These are phyloP conservation scores for Sclerotinia nivalis DNA, from an alignment of 2,329 filamentous ascomycete species.

Conservation along the genomic window DNA sequence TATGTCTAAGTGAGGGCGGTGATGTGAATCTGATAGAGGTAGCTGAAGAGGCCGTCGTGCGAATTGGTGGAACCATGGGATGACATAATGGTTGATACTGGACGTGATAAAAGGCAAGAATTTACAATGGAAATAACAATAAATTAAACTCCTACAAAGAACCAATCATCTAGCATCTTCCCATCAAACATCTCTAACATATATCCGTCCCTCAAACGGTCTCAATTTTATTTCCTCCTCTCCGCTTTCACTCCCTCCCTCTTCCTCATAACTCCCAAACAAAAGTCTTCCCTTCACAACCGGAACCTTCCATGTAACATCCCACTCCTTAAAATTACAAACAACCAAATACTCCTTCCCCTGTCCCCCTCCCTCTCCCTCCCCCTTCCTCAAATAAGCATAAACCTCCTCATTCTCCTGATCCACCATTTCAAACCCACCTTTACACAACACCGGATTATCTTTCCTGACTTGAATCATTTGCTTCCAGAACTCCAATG, in stretches of 20 bases:
- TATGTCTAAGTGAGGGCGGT: too few relatives aligned
- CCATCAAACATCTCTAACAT: neutral
- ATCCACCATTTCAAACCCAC: constrained; percentile 28
- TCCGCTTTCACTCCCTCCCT: neutral
- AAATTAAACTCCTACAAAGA: neutral
- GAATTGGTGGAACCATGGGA: too few relatives aligned
- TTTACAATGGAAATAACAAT: neutral
- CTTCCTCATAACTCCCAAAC: constrained; percentile 7
- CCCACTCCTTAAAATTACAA: constrained; percentile 14
- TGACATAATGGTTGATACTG: too few relatives aligned
- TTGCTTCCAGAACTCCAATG: constrained; percentile 31
- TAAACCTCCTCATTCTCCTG: constrained; percentile 18
- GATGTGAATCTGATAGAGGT: too few relatives aligned
- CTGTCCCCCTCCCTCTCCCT: neutral
- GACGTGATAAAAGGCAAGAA: neutral
- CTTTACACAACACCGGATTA: constrained; percentile 31
- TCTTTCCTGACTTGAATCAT: constrained; percentile 28
- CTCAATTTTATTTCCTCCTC: neutral
- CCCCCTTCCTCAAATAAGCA: constrained; percentile 17
- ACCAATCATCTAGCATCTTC: too few relatives aligned
- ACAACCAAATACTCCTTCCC: constrained; percentile 4
- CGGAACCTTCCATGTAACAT: neutral
- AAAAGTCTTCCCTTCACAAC: neutral
- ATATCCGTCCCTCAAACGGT: constrained; percentile 14
- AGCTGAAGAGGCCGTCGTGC: too few relatives aligned